Conservation (phyloP, 371 early-diverging fungal genomes). For the Syncephalastrum racemosum region DNA sequence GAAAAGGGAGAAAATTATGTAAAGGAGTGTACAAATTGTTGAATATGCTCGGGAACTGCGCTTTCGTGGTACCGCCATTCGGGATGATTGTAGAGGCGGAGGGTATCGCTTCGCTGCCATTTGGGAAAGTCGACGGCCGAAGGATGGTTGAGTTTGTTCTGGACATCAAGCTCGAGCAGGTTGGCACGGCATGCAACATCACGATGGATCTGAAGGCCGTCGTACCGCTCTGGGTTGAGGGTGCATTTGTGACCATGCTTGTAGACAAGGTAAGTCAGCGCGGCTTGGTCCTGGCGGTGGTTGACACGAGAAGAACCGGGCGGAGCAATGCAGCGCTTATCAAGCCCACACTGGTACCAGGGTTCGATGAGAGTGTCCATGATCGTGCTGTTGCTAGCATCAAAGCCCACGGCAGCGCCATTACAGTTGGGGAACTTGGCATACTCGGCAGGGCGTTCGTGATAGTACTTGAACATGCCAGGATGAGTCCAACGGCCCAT, state of each 20-base stretch:
- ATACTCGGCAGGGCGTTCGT: constrained; percentile 38
- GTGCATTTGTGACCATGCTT: constrained; percentile 36
- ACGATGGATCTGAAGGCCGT: constrained; percentile 37
- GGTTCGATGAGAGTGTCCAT: constrained; percentile 48
- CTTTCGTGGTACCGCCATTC: constrained; percentile 50
- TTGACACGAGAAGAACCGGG: constrained; percentile 56
- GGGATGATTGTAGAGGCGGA: constrained; percentile 42
- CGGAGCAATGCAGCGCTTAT: constrained; percentile 66
- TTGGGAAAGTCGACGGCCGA: constrained; percentile 41
- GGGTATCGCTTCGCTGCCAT: constrained; percentile 39
- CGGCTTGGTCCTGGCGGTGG: constrained; percentile 70
- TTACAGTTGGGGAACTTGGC: constrained; percentile 59
- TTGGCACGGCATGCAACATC: constrained; percentile 32
- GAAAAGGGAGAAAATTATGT: not conserved
- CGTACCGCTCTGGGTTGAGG: constrained; percentile 24
- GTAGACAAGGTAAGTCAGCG: constrained; percentile 56
- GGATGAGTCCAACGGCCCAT: constrained; percentile 60
- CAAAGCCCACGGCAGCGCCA: constrained; percentile 63
- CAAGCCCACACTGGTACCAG: constrained; percentile 58
- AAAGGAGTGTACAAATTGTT: not conserved
- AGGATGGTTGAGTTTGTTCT: constrained; percentile 33
- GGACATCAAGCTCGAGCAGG: constrained; percentile 28
- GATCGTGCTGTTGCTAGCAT: constrained; percentile 45
- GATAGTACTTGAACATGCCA: constrained; percentile 59
- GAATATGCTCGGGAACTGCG: constrained; percentile 33